Conservation (phyloP, 1,139 yeast species). For the Hansenula lynferdii region DNA sequence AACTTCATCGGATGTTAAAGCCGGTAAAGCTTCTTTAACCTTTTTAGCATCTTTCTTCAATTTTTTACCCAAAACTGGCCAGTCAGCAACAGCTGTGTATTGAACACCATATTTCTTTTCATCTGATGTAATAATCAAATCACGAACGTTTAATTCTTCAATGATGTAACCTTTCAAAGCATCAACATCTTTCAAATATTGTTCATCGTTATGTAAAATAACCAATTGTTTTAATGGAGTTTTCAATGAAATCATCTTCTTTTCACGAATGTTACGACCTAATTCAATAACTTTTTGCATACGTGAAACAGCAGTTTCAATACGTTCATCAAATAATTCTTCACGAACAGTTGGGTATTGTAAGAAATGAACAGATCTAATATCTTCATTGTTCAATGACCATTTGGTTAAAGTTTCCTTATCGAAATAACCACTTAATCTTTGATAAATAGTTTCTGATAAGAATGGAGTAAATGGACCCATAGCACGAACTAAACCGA, state of each 20-base stretch:
- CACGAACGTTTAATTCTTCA: slow-evolving; percentile 92
- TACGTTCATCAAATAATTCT: slow-evolving; percentile 73
- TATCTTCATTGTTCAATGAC: slow-evolving; percentile 38
- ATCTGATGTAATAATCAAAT: slow-evolving; percentile 80
- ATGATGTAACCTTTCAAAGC: slow-evolving; percentile 72
- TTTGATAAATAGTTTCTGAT: slow-evolving; percentile 84
- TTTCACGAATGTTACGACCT: slow-evolving; percentile 96
- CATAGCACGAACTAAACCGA: slow-evolving; percentile 90
- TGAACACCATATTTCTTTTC: slow-evolving; percentile 90
- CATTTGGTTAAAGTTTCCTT: slow-evolving; percentile 39
- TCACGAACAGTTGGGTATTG: slow-evolving; percentile 82
- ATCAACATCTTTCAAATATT: slow-evolving; percentile 73
- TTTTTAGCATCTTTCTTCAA: slow-evolving; percentile 89
- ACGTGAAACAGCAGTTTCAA: slow-evolving; percentile 82
- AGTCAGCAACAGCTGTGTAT: slow-evolving; percentile 94
- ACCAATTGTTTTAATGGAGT: slow-evolving; percentile 89
- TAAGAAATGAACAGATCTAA: slow-evolving; percentile 89
- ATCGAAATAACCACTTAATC: slow-evolving; percentile 58
- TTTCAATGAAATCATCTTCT: slow-evolving; percentile 88
- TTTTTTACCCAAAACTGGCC: slow-evolving; percentile 98
- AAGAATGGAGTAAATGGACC: slow-evolving; percentile 98
- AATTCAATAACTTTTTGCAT: slow-evolving; percentile 97
- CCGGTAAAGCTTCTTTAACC: slow-evolving; percentile 91
- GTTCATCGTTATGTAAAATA: slow-evolving; percentile 74
- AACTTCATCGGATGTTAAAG: slow-evolving; percentile 75